Conservation (phyloP, 2,329 filamentous ascomycete species). For the Cercospora sp. region DNA sequence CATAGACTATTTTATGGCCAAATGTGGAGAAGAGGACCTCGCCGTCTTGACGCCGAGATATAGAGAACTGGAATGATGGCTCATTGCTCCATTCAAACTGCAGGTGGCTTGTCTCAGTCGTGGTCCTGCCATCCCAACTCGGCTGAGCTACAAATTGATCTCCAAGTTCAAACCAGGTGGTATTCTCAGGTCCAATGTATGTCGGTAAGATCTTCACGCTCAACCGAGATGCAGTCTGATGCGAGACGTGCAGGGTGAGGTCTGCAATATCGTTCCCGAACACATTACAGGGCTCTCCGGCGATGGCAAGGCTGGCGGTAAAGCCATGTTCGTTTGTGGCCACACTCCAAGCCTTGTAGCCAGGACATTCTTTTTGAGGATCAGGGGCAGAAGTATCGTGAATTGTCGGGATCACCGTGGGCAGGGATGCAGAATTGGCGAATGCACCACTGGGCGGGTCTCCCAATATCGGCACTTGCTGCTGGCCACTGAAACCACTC, state of each 20-base stretch:
- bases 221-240: constrained; percentile 32
- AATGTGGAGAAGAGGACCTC: constrained; percentile 37
- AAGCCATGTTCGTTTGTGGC: constrained; percentile 25
- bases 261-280: constrained; percentile 33
- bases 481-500: constrained; percentile 2
- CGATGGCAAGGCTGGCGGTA: constrained; percentile 31
- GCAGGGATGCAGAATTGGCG: constrained; percentile 4
- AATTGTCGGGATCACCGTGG: constrained; percentile 22
- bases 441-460: not conserved
- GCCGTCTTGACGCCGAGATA: constrained; percentile 25
- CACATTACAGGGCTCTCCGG: constrained; percentile 30
- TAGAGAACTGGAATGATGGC: constrained; percentile 35
- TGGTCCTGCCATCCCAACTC: constrained; percentile 21
- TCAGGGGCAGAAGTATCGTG: constrained; percentile 30
- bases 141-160: constrained; percentile 23
- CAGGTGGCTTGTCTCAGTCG: constrained; percentile 30
- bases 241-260: constrained; percentile 30
- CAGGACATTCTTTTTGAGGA: constrained; percentile 32
- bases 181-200: constrained; percentile 27
- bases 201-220: constrained; percentile 32
- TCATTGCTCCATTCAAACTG: constrained; percentile 34
- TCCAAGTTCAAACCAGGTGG: constrained; percentile 27
- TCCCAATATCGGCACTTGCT: not conserved
- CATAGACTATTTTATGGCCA: constrained; percentile 34
- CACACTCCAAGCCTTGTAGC: constrained; percentile 31